phyloP scores from a whole-genome alignment of 2,329 filamentous ascomycete species.

The Alternaria metachromatica region DNA sequence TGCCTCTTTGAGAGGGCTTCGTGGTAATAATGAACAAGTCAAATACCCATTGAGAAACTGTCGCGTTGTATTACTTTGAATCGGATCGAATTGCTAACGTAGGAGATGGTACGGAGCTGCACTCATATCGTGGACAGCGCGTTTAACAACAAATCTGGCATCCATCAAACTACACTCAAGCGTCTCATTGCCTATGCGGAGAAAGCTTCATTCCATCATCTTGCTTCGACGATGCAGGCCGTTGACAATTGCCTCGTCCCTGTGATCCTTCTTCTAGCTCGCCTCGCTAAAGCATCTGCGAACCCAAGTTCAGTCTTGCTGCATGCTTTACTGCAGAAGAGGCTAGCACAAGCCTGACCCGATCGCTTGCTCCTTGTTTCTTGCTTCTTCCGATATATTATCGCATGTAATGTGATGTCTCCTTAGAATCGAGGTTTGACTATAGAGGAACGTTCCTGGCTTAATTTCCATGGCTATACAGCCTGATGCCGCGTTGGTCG shows the following conservation, averaged over 20 bases:
- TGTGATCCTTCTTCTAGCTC: background rate
- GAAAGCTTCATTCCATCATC: background rate
- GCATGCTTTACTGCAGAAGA: background rate
- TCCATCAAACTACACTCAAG: too few species aligned
- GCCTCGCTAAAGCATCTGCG: background rate
- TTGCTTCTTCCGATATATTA: background rate
- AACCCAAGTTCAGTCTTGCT: background rate
- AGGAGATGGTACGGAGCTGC: background rate
- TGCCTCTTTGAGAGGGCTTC: constrained; percentile 33
- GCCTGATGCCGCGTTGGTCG: too few species aligned
- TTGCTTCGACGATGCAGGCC: background rate
- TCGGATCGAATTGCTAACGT: background rate
- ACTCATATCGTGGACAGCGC: rapidly evolving
- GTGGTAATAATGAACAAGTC: constrained; percentile 42
- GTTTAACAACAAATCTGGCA: background rate
- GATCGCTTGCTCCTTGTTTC: background rate
- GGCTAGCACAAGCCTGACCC: background rate
- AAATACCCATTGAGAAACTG: constrained; percentile 6
- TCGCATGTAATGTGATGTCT: background rate
- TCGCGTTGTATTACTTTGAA: background rate
- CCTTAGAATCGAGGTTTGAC: too few species aligned
- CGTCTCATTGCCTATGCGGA: background rate
- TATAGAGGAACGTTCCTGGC: too few species aligned
- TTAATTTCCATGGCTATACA: too few species aligned
- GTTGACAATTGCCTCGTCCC: background rate